These are phyloP conservation scores for Colletotrichum graminicola DNA, from an alignment of 2,329 filamentous ascomycete species.

Conservation along the genomic window DNA sequence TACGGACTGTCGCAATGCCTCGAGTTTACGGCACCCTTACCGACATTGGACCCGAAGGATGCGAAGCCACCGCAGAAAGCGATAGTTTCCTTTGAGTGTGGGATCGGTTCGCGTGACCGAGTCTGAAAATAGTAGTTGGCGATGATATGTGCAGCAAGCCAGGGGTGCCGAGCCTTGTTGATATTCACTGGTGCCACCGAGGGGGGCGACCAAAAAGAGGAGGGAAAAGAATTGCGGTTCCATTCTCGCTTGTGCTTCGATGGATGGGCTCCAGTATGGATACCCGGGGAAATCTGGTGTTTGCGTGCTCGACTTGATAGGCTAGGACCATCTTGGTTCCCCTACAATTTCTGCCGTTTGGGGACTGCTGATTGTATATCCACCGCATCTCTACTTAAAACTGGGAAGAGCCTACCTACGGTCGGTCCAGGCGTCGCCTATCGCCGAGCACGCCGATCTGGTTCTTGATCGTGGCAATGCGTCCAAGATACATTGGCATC, in stretches of 20 bases:
- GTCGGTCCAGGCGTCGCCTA: not conserved
- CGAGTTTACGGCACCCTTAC: not conserved
- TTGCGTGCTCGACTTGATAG: not conserved
- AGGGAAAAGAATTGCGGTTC: not conserved
- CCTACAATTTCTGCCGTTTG: not conserved
- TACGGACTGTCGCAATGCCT: not conserved
- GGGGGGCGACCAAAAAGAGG: not conserved
- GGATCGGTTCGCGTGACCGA: too few relatives aligned
- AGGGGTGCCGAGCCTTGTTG: not conserved
- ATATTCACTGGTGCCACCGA: not conserved
- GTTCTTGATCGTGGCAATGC: not conserved
- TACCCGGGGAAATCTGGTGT: not conserved
- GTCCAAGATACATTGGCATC: not conserved
- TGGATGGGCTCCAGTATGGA: not conserved
- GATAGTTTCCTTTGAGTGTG: not conserved
- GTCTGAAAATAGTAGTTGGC: not conserved
- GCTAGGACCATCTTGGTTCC: not conserved
- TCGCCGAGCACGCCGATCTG: not conserved
- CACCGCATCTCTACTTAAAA: too few relatives aligned
- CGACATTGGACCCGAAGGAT: constrained; percentile 21
- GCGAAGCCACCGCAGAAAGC: not conserved
- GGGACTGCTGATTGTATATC: not conserved
- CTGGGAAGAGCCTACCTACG: not conserved
- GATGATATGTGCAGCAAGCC: not conserved
- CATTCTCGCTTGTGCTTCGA: not conserved